These are phyloP conservation scores for Monilinia polystroma DNA, from an alignment of 2,329 filamentous ascomycete species.

Conservation along the genomic window DNA sequence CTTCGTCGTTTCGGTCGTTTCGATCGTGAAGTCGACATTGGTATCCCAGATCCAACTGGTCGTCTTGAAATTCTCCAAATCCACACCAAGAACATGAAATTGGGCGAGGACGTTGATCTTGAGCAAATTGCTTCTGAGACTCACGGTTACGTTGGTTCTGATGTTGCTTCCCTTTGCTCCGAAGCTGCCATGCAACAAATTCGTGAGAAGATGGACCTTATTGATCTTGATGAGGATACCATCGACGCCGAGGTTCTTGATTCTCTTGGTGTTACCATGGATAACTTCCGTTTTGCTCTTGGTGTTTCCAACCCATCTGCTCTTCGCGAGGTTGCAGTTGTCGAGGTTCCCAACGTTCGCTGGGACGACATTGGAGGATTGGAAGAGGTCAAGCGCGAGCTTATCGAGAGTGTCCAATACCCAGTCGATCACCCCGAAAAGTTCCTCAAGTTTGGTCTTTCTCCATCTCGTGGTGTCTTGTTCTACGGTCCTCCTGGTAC, in stretches of 20 bases:
- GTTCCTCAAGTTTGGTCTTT: conserved; percentile 99
- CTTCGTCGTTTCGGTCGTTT: conserved; percentile 98
- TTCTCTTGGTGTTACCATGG: conserved; percentile 97
- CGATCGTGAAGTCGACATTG: conserved; percentile 98
- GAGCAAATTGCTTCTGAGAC: conserved; percentile 97
- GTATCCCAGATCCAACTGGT: conserved; percentile 94
- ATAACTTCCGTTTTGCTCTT: conserved; percentile 99
- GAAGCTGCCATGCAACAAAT: conserved; percentile 99
- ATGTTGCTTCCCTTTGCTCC: conserved; percentile 96
- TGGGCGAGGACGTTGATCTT: conserved; percentile 92
- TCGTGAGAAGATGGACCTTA: conserved; percentile 99
- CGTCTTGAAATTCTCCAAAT: conserved; percentile 99
- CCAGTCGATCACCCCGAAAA: conserved; percentile 99
- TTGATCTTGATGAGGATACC: conserved; percentile 97
- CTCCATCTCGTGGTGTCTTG: conserved; percentile 93
- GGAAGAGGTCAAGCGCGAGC: conserved; percentile 97
- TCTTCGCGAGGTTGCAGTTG: conserved; percentile 96
- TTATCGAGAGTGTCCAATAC: conserved; percentile 98
- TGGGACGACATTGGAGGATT: conserved; percentile 99
- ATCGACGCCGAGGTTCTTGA: conserved; percentile 98
- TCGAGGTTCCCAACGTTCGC: conserved; percentile 98
- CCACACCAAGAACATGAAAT: conserved; percentile 99
- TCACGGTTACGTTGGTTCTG: conserved; percentile 97
- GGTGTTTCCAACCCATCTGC: conserved; percentile 98
- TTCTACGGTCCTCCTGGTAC: conserved; percentile 99